A percentile compares a stretch with the other conserved stretches of the same genome.
Conservation (phyloP, 176 grass and related monocot species). For the Raddia distichophylla region DNA sequence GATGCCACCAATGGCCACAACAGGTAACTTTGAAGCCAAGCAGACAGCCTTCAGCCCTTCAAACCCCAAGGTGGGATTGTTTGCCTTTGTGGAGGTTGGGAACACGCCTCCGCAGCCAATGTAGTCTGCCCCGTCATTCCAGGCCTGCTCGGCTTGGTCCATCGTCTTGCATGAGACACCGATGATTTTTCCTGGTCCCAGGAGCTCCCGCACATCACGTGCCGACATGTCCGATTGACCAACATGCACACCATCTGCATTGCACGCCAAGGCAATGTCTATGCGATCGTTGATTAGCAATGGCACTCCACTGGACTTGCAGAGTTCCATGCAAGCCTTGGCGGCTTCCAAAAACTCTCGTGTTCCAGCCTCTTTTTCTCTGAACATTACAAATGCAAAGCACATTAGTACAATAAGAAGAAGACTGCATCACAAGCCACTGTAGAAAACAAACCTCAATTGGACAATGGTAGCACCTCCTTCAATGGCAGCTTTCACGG, state of each 20-base stretch:
- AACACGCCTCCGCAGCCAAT: slow-evolving; percentile 84
- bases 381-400: slow-evolving; percentile 40
- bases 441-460: slow-evolving; percentile 57
- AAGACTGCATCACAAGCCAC: neutral
- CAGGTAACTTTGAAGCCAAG: slow-evolving; percentile 66
- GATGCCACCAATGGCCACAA: slow-evolving; percentile 89
- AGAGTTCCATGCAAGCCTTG: slow-evolving; percentile 64
- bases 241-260: slow-evolving; percentile 84
- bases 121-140: slow-evolving; percentile 81
- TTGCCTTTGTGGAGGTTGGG: slow-evolving; percentile 67
- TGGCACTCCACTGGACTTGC: slow-evolving; percentile 62
- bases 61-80: slow-evolving; percentile 77
- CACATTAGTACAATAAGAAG: neutral
- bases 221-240: slow-evolving; percentile 84
- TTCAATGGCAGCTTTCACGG: slow-evolving; percentile 72
- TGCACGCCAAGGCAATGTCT: slow-evolving; percentile 79
- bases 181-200: slow-evolving; percentile 80
- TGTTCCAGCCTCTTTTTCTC: slow-evolving; percentile 78
- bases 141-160: slow-evolving; percentile 69
- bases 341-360: slow-evolving; percentile 73
- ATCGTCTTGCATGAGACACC: slow-evolving; percentile 86
- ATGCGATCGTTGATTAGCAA: slow-evolving; percentile 89
- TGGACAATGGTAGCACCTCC: slow-evolving; percentile 90
- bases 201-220: slow-evolving; percentile 50
- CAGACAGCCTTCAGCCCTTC: slow-evolving; percentile 73